Base-by-base conservation (phyloP, 2,329 filamentous ascomycete genomes). In the Chrysoporthe deuterocubensis region DNA sequence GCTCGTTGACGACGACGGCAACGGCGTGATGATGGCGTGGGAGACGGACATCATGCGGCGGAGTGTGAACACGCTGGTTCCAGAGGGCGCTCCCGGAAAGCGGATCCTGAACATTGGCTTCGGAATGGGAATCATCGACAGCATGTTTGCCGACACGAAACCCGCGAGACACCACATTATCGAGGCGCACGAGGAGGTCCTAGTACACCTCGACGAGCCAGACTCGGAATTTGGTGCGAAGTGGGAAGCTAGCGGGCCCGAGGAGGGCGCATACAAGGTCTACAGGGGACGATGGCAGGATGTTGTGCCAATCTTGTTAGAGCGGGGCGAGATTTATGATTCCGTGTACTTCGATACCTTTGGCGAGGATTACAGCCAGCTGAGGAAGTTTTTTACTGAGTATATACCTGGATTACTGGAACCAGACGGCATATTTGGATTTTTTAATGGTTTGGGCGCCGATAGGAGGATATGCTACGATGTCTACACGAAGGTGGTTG, bases 261-360 rank as follows among this genome's bases (percentile, higher is more conserved):
- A 85, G 52, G 84, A 87, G 37, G 92, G 90, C 11, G 92, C 92
- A 73, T 90, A 88, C 79, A 88, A 90, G 73, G 86, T 97, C 34
- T 88, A 93, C 76, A 82, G 85, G 48, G 92, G 93, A 2, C 85
- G 84, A 72, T 97, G 94, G 94, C 94, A 97, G 78, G 92, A 96
- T 68, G 81, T 96, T 0, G 82, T 94, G 18, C 91, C 90, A 0
- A 81, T 82, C 62, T 82, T 97, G 8, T 80, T 95, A 0, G 86
- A 88, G 68, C 81, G 88, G 52, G 91, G 91, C 11, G 85, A 91
- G 74, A 81, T 89, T 14, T 94, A 95, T 75, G 92, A 97, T 76
- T 92, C 91, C 40, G 93, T 99, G 72, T 99, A 98, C 82, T 98
- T 97, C 75, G 96, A 99, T 76, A 99, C 96, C 0, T 98, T 98